Conservation (phyloP, 345 rosid genomes). For the Nasturtium officinale region DNA sequence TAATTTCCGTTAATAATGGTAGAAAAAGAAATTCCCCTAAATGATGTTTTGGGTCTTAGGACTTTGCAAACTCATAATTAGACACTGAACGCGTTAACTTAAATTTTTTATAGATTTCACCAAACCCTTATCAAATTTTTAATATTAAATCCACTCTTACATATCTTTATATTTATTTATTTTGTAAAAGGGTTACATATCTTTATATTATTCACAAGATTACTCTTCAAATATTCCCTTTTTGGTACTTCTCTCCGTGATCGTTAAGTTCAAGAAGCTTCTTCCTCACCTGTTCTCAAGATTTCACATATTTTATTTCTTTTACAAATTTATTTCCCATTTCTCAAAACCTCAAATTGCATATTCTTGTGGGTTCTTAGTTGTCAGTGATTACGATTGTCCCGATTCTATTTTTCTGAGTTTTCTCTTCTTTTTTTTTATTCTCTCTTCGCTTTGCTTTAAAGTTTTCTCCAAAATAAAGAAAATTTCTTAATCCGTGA, state of each 20-base stretch:
- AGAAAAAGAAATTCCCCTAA: not conserved
- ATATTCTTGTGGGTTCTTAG: slow-evolving; percentile 32
- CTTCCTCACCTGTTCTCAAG: not conserved
- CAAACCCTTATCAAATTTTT: slow-evolving; percentile 11
- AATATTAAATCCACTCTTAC: not conserved
- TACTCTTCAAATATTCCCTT: not conserved
- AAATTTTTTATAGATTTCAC: not conserved
- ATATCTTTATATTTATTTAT: no score
- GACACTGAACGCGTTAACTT: slow-evolving; percentile 27
- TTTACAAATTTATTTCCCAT: not conserved
- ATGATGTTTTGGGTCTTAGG: not conserved
- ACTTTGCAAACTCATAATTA: no score
- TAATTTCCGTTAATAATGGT: not conserved
- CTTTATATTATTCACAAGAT: slow-evolving; percentile 34
- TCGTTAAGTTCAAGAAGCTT: slow-evolving; percentile 26
- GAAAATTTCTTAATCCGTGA: slow-evolving; percentile 26
- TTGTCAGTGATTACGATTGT: slow-evolving; percentile 35
- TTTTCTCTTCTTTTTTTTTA: not conserved
- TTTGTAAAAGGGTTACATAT: no score
- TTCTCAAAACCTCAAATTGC: slow-evolving; percentile 18
- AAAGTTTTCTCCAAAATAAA: slow-evolving; percentile 29
- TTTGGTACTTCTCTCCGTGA: slow-evolving; percentile 31
- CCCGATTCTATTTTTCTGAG: not conserved
- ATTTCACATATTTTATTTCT: slow-evolving; percentile 10
- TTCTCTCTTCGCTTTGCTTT: slow-evolving; percentile 24